Evolutionary conservation across 331 rosid genomes (phyloP), one percentile per base, ranked within the genome.

Genomic region (Malus hybrid): DNA sequence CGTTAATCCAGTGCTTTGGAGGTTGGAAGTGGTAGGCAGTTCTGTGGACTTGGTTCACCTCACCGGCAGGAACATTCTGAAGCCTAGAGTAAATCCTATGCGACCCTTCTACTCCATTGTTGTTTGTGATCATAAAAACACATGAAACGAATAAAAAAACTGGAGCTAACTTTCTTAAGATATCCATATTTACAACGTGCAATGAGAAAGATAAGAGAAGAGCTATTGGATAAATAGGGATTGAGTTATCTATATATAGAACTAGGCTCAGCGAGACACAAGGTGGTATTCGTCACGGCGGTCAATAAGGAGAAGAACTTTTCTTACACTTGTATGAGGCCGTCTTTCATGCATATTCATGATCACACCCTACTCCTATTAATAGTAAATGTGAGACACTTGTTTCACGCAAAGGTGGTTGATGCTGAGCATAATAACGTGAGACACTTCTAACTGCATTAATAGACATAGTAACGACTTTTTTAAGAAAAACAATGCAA

Each of bases 1-100:
- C 73, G 39, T 69, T 69, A 27, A 69, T 69, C 73, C 73, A 69
- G 57, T 69, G 56, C 73, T 39, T 48, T 4, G 73, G 73, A 42
- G 73, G 73, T 48, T 46, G 73, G 16, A 69, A 69, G n/a, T 69
- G 73, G 24, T 44, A 69, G 34, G 36, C 60, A 28, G 73, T 46
- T 69, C 73, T 69, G 39, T 69, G 73, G 16, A 48, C 7, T 3
- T 27, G 20, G 24, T 69, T 27, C 60, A 69, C 73, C 34, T 46
- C 6, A 5, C 31, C 22, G 36, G 73, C 59, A 4, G 13, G 18
- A 46, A 69, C 60, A 24, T 10, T 44, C 22, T 69, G 60, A 27
- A 69, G 73, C 73, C 34, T 6, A 7, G 24, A 18, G 34, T 44
- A 27, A 20, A 20, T 9, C 34, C 9, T 15, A 28, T 48, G 73